Conservation (phyloP, 306 rosid species). For the Ziziphus jujuba region DNA sequence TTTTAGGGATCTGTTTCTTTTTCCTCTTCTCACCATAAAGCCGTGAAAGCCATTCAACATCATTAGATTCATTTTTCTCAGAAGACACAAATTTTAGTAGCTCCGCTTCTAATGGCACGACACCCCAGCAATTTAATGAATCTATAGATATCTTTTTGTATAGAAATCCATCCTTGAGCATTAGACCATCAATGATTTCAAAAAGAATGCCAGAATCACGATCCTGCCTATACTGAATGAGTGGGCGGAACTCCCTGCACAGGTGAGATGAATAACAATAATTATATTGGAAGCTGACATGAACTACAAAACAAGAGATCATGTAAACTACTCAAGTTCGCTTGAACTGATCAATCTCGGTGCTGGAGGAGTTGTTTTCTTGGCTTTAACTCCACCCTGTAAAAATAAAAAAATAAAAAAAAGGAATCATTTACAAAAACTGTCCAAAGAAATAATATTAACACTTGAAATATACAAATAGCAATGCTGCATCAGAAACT, state of each 20-base stretch:
- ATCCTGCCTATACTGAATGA: slow-evolving; percentile 65
- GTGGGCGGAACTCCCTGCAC: slow-evolving; percentile 88
- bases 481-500: neutral
- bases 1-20: slow-evolving; percentile 44
- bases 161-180: slow-evolving; percentile 87
- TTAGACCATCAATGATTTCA: slow-evolving; percentile 72
- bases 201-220: slow-evolving; percentile 67
- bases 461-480: neutral
- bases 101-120: slow-evolving; percentile 81
- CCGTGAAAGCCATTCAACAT: slow-evolving; percentile 86
- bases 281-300: slow-evolving; percentile 7
- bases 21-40: slow-evolving; percentile 65
- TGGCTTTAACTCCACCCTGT: slow-evolving; percentile 74
- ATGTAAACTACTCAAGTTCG: slow-evolving; percentile 80
- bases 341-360: slow-evolving; percentile 85
- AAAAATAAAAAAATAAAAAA: too few relatives aligned
- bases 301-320: slow-evolving; percentile 7
- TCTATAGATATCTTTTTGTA: slow-evolving; percentile 76
- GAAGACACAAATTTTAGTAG: slow-evolving; percentile 65
- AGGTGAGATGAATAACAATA: slow-evolving; percentile 16
- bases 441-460: neutral
- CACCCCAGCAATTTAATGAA: slow-evolving; percentile 85
- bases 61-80: slow-evolving; percentile 58
- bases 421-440: slow-evolving; percentile 3
- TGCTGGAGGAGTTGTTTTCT: slow-evolving; percentile 59